Evolutionary conservation across 371 early-diverging fungal species (phyloP).

Genomic region (Haplosporangium sp.): DNA sequence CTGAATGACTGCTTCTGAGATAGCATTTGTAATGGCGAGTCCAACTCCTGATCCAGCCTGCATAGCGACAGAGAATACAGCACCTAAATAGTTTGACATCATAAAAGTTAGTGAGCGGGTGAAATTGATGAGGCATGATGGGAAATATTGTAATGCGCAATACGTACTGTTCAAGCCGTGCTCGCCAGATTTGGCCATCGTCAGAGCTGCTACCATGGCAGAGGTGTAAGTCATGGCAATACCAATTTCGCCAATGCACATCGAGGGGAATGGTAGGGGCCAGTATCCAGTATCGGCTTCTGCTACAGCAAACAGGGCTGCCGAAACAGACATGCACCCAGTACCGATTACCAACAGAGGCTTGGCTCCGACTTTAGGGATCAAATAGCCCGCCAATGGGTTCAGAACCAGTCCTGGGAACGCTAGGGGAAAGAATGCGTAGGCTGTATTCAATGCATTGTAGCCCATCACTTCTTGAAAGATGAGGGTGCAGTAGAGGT

Average conservation of each 20-base stretch:
- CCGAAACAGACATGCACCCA: conserved; percentile 49
- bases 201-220: conserved; percentile 48
- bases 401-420: conserved; percentile 50
- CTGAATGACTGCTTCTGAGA: conserved; percentile 40
- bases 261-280: conserved; percentile 49
- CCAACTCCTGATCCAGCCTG: conserved; percentile 53
- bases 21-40: conserved; percentile 45
- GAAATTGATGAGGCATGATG: not conserved
- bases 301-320: conserved; percentile 46
- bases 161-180: conserved; percentile 53
- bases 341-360: conserved; percentile 47
- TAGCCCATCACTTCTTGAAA: conserved; percentile 59
- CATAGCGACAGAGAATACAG: conserved; percentile 53
- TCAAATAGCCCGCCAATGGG: conserved; percentile 46
- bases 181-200: conserved; percentile 52
- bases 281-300: conserved; percentile 31
- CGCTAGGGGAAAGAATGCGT: conserved; percentile 55
- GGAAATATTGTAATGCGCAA: not conserved
- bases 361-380: conserved; percentile 51
- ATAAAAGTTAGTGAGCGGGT: not conserved
- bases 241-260: conserved; percentile 53
- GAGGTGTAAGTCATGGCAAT: conserved; percentile 55
- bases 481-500: conserved; percentile 57
- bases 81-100: conserved; percentile 20
- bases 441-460: conserved; percentile 55